Evolutionary conservation across 1,139 yeast genomes (phyloP).

Genomic region (Geotrichum bryndzae): DNA sequence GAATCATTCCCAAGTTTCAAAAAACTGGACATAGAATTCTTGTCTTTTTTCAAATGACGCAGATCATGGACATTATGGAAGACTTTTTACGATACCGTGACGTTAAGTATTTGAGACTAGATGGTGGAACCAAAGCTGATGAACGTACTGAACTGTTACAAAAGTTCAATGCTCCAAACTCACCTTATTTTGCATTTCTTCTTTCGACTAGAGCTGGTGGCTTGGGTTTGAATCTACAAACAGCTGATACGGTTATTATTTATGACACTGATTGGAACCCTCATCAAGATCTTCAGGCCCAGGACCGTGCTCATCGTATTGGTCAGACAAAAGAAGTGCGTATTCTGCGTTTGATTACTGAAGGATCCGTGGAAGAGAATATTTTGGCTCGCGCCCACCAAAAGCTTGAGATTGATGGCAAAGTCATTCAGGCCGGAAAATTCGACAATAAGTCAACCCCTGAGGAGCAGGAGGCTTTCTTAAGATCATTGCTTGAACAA

Average conservation of each 20-base stretch:
- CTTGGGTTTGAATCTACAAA: slow-evolving; percentile 85
- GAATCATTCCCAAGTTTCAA: slow-evolving; percentile 79
- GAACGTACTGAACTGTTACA: slow-evolving; percentile 83
- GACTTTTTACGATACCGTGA: slow-evolving; percentile 74
- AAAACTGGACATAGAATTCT: slow-evolving; percentile 83
- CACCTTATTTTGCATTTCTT: slow-evolving; percentile 83
- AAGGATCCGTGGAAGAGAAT: slow-evolving; percentile 90
- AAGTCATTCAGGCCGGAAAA: slow-evolving; percentile 98
- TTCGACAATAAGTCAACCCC: slow-evolving; percentile 94
- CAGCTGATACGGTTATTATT: slow-evolving; percentile 93
- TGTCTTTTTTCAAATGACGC: slow-evolving; percentile 96
- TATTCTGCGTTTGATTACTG: slow-evolving; percentile 82
- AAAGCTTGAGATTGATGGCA: slow-evolving; percentile 92
- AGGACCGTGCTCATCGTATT: slow-evolving; percentile 96
- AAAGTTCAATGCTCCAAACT: slow-evolving; percentile 74
- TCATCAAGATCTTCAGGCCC: slow-evolving; percentile 97
- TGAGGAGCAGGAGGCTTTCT: slow-evolving; percentile 92
- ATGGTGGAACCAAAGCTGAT: slow-evolving; percentile 89
- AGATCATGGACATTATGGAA: slow-evolving; percentile 97
- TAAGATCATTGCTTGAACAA: slow-evolving; percentile 76
- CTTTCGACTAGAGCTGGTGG: slow-evolving; percentile 97
- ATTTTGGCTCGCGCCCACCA: slow-evolving; percentile 90
- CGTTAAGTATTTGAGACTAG: slow-evolving; percentile 78
- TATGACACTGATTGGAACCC: slow-evolving; percentile 99
- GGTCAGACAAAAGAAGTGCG: slow-evolving; percentile 97